A percentile compares a stretch with the other conserved stretches of the same genome.
phyloP scores from a whole-genome alignment of 495 filamentous ascomycete genomes.

The Staphylotrichum tortipilum region DNA sequence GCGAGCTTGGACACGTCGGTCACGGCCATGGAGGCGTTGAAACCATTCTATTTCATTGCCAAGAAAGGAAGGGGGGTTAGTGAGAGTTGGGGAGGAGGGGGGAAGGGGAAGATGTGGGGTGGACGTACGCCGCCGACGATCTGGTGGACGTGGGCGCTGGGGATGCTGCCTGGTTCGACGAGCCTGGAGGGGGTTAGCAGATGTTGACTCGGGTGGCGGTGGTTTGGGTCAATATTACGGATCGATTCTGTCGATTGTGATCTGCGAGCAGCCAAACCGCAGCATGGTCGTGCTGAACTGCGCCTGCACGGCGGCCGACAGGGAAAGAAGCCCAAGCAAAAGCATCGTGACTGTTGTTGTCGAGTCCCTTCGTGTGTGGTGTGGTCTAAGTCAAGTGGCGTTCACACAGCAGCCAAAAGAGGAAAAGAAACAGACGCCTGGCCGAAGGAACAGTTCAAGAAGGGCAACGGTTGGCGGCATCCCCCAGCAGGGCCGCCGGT shows the following conservation, averaged over 20 bases:
- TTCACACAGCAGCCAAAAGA: not conserved
- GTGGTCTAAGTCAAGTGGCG: not conserved
- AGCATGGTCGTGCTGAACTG: conserved; percentile 31
- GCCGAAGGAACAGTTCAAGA: not conserved
- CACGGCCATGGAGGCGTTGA: conserved; percentile 36
- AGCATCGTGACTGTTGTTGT: conserved; percentile 22
- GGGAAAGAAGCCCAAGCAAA: conserved; percentile 25
- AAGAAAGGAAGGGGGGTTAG: not conserved
- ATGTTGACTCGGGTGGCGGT: too few species aligned
- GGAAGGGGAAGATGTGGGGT: not conserved
- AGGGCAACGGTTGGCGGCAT: not conserved
- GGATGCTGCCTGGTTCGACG: conserved; percentile 32
- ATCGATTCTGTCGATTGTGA: conserved; percentile 35
- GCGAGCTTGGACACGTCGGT: conserved; percentile 31
- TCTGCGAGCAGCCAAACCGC: conserved; percentile 37
- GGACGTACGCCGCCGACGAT: conserved; percentile 34
- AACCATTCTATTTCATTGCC: conserved; percentile 19
- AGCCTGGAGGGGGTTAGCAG: conserved; percentile 10
- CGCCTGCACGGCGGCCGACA: conserved; percentile 27
- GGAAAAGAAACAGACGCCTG: too few species aligned
- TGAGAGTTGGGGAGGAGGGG: too few species aligned
- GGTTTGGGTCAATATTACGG: conserved; percentile 12
- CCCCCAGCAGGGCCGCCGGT: not conserved
- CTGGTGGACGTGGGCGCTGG: conserved; percentile 37
- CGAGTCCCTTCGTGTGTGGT: not conserved